A percentile compares a stretch with the other conserved stretches of the same genome.
Conservation (phyloP, 441 rosid genomes). For the Euphorbia celastroides region DNA sequence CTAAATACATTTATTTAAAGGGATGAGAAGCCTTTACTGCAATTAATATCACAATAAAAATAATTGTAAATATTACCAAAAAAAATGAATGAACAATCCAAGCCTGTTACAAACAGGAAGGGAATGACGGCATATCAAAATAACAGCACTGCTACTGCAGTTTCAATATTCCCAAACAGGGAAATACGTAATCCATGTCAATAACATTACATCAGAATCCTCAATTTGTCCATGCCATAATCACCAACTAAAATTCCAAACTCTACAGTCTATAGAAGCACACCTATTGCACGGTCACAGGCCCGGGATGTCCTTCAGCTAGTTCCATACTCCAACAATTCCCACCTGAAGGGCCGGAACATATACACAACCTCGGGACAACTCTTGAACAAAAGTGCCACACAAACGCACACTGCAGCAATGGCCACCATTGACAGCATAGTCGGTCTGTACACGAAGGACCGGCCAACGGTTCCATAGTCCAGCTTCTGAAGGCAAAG, state of each 20-base stretch:
- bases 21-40: too few species aligned
- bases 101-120: neutral
- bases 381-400: slow-evolving; percentile 89
- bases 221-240: slow-evolving; percentile 21
- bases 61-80: too few species aligned
- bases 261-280: slow-evolving; percentile 33
- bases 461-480: slow-evolving; percentile 38
- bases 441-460: slow-evolving; percentile 75
- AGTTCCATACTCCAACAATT: slow-evolving; percentile 70
- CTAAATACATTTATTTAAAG: too few species aligned
- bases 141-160: slow-evolving; percentile 4
- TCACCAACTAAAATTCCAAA: slow-evolving; percentile 29
- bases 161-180: slow-evolving; percentile 12
- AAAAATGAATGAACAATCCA: neutral
- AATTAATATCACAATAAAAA: too few species aligned
- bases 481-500: slow-evolving; percentile 54
- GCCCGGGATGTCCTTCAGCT: slow-evolving; percentile 35
- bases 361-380: slow-evolving; percentile 77
- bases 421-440: slow-evolving; percentile 91
- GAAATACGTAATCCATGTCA: slow-evolving; percentile 17
- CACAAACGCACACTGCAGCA: slow-evolving; percentile 92
- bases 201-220: slow-evolving; percentile 22
- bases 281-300: slow-evolving; percentile 6
- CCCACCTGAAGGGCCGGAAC: slow-evolving; percentile 95
- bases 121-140: slow-evolving; percentile 9